Base-by-base conservation (phyloP, 768 basidiomycete genomes). In the Tylopilus cervinicoccineus region DNA sequence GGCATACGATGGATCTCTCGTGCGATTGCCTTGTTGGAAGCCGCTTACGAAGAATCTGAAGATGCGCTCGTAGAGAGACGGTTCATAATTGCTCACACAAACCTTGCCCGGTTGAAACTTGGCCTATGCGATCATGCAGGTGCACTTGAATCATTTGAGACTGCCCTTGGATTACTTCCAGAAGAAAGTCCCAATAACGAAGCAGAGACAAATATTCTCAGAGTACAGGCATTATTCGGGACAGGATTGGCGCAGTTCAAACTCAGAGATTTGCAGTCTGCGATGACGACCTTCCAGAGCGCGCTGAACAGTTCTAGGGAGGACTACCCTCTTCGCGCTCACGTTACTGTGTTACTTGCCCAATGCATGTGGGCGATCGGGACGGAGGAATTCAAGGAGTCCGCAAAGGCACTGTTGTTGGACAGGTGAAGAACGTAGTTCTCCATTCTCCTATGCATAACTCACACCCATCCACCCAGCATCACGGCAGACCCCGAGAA, bases 31-130 rank as follows among this genome's bases (percentile, higher is more conserved):
- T 72, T 93, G 10, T 71, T 98, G n/a, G 95, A 98, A 65, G 76
- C 80, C 2, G 76, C 78, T 23, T 99, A 96, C 69, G 96, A 99
- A 64, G 82, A 86, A 45, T 80, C 79, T 13, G 96, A 99, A 65
- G 86, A 91, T 45, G 67, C 83, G 1, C 70, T 73, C 20, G 80
- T 91, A 11, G 96, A 97, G 66, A 70, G 74, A 42, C 83, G 79
- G 45, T 99, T 86, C 60, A 81, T 79, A 6, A 80, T 93, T 32
- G 89, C 93, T 0, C 88, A 93, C 53, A 71, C 79, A 20, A 95
- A 88, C 50, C 70, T 92, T 8, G 96, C 85, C 1, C 81, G 96
- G 10, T 64, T 95, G 22, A 76, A 79, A 17, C 70, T 95, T n/a
- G 73, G 83, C 0, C 60, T 74, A 4, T 68, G 72, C 12, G 76